Percentiles rank a stretch among this genome's conserved stretches.
Conservation (phyloP, 148 eudicot genomes). For the Spergularia marina region DNA sequence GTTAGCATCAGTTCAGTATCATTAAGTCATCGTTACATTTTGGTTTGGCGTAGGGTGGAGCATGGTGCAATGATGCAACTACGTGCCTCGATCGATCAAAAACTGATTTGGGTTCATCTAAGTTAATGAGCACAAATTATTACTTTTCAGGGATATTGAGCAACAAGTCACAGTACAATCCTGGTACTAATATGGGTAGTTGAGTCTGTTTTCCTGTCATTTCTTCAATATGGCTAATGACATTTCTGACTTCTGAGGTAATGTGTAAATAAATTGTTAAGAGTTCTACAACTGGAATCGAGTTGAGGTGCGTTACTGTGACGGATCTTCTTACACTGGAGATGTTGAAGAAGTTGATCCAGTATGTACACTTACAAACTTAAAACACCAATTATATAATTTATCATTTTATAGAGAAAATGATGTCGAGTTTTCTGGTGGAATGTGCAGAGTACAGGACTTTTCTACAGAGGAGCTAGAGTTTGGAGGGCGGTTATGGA, state of each 20-base stretch:
- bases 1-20: no score
- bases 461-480: constrained; percentile 79
- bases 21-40: not conserved
- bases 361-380: constrained; percentile 28
- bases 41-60: constrained; percentile 38
- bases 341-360: constrained; percentile 53
- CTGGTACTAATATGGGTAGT: constrained; percentile 21
- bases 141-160: constrained; percentile 43
- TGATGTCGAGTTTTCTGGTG: not conserved
- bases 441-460: constrained; percentile 49
- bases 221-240: not conserved
- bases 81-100: constrained; percentile 32
- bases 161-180: constrained; percentile 33
- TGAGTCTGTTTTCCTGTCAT: not conserved
- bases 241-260: not conserved
- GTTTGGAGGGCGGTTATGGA: constrained; percentile 69
- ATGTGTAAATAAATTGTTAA: constrained; percentile 4
- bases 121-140: constrained; percentile 29
- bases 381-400: not conserved
- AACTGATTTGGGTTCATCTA: constrained; percentile 40
- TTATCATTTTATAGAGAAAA: not conserved
- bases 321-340: constrained; percentile 56
- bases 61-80: constrained; percentile 38
- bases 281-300: constrained; percentile 65
- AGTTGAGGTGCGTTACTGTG: constrained; percentile 47